These are phyloP conservation scores for Diaporthe velutina DNA, from an alignment of 2,329 filamentous ascomycete genomes.

Conservation along the genomic window DNA sequence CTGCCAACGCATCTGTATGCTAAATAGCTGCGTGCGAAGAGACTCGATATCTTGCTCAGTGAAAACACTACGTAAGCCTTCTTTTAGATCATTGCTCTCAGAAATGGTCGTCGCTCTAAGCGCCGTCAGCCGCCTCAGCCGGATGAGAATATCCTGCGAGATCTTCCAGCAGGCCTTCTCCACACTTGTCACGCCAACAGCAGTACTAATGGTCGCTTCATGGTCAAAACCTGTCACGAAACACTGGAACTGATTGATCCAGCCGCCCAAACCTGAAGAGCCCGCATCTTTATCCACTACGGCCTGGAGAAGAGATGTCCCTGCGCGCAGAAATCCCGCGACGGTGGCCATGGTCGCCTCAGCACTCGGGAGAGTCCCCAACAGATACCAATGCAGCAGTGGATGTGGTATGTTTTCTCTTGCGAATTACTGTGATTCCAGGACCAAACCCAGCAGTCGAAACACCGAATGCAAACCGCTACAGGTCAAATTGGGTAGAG, in stretches of 20 bases:
- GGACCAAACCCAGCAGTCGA: background rate
- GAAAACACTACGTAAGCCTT: background rate
- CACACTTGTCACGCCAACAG: background rate
- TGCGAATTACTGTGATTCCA: background rate
- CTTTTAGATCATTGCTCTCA: background rate
- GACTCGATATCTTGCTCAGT: slow-evolving; percentile 25
- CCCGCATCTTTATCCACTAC: background rate
- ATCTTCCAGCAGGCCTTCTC: slow-evolving; percentile 34
- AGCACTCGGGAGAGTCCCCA: background rate
- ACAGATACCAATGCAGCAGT: background rate
- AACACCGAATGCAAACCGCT: background rate
- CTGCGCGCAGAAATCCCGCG: slow-evolving; percentile 2
- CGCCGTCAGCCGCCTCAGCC: background rate
- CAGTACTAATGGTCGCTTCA: background rate
- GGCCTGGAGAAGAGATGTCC: slow-evolving; percentile 6
- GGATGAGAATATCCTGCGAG: slow-evolving; percentile 30
- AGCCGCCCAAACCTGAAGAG: background rate
- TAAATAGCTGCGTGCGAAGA: slow-evolving; percentile 11
- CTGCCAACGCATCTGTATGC: slow-evolving; percentile 14
- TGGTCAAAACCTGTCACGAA: background rate
- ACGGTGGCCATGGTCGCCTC: background rate
- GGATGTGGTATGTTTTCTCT: background rate
- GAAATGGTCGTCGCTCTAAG: background rate
- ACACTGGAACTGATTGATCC: background rate
- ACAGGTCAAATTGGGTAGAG: background rate